Evolutionary conservation across 768 basidiomycete genomes (phyloP), one percentile per base, ranked within the genome.

Genomic region (Gloeophyllum trabeum): DNA sequence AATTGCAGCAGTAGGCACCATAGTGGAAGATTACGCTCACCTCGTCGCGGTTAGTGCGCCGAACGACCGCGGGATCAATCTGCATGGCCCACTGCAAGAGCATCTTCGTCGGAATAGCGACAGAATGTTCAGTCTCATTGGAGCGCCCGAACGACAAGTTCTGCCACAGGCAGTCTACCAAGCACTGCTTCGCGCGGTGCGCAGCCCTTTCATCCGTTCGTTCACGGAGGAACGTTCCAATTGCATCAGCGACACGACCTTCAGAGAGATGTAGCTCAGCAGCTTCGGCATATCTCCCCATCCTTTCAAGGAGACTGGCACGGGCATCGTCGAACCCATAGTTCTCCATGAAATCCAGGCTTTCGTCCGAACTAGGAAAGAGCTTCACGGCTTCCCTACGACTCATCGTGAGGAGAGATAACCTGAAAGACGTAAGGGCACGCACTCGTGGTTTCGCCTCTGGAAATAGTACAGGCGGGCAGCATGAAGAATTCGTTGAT

Each of bases 281-380:
- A 0, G 79, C 79, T 24, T 79, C 73, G 1, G 48, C 41, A 35
- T 56, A 63, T 46, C 63, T 61, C 12, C 64, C 67, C 7, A 67
- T 59, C 3, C 58, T 55, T 22, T 63, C 61, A 10, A 79, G 59
- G 5, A 81, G 48, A 0, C 57, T 54, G 0, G 70, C 69, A 5
- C 63, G 72, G 5, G 72, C 67, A 10, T 62, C 45, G 47, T 76
- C 71, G 4, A 83, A 56, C 25, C 69, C 70, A 35, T 66, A 65
- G 3, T 73, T 66, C 42, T 78, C 70, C 14, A 77, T 61, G 44
- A 75, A 84, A 26, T 70, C 67, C n/a, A 79, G 47, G 16, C 64
- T 63, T 18, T 78, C 73, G 18, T 81, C 71, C 1, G 64, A 56
- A 1, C 66, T 60, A 0, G 60, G 46, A 44, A 84, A 84, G 3